phyloP scores from a whole-genome alignment of 306 rosid species.

The Gillenia trifoliata region DNA sequence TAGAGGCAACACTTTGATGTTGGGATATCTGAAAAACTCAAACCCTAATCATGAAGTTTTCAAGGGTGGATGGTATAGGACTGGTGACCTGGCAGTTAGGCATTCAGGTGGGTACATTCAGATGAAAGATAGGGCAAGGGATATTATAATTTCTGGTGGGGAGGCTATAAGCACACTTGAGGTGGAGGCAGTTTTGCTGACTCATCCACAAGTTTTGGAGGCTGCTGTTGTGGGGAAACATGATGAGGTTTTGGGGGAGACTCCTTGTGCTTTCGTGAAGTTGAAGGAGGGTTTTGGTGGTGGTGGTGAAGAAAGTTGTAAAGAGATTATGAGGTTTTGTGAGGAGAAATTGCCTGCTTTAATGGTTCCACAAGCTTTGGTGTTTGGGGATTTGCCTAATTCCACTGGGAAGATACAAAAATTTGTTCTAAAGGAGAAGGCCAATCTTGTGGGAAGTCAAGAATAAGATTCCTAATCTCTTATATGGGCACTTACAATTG shows the following conservation, averaged over 20 bases:
- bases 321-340: conserved; percentile 59
- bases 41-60: conserved; percentile 46
- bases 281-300: conserved; percentile 43
- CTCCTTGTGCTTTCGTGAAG: conserved; percentile 51
- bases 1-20: conserved; percentile 59
- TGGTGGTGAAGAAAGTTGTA: conserved; percentile 12
- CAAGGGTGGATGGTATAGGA: conserved; percentile 68
- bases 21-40: conserved; percentile 50
- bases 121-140: conserved; percentile 70
- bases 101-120: conserved; percentile 44
- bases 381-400: conserved; percentile 76
- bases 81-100: conserved; percentile 65
- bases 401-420: conserved; percentile 86
- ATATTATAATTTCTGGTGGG: conserved; percentile 37
- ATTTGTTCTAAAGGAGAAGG: conserved; percentile 50
- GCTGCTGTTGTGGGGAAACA: conserved; percentile 66
- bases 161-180: conserved; percentile 57
- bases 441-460: conserved; percentile 10
- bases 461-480: neutral
- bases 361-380: conserved; percentile 64
- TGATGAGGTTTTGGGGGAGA: conserved; percentile 31
- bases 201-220: conserved; percentile 58
- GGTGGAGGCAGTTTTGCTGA: conserved; percentile 65
- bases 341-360: conserved; percentile 35
- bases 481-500: neutral